These are phyloP conservation scores for Microstroma glucosiphilum DNA, from an alignment of 1,284 basidiomycete genomes.

Conservation along the genomic window DNA sequence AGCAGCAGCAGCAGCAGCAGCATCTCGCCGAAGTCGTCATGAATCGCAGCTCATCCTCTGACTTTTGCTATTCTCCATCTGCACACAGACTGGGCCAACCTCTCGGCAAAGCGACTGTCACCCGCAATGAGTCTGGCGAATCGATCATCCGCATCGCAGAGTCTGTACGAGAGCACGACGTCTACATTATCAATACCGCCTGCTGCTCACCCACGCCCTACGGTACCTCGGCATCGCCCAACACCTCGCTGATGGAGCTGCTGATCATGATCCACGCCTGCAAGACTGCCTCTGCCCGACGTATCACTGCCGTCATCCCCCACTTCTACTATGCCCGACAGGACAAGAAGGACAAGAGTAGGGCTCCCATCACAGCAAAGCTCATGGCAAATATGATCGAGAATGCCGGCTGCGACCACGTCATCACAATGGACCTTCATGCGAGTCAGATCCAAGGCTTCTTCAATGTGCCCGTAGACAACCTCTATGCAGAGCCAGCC, in stretches of 20 bases:
- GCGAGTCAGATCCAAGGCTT: constrained; percentile 66
- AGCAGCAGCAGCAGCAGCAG: background rate
- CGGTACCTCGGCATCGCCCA: constrained; percentile 29
- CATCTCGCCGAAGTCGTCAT: background rate
- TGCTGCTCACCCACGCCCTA: constrained; percentile 59
- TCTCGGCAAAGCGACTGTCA: constrained; percentile 61
- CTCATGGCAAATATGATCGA: constrained; percentile 98
- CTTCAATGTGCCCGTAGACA: constrained; percentile 99
- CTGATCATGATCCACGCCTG: constrained; percentile 99
- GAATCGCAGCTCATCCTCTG: background rate
- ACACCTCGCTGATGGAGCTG: constrained; percentile 83
- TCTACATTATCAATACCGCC: constrained; percentile 96
- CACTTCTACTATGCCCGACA: constrained; percentile 55
- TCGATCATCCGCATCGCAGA: constrained; percentile 85
- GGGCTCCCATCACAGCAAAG: constrained; percentile 97
- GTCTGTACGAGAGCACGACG: constrained; percentile 94
- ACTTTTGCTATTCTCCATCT: background rate
- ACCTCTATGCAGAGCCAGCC: constrained; percentile 97
- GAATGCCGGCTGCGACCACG: constrained; percentile 94
- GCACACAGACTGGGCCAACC: constrained; percentile 36
- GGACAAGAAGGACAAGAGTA: constrained; percentile 99
- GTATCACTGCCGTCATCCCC: constrained; percentile 80
- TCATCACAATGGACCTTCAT: constrained; percentile 61
- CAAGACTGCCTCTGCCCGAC: constrained; percentile 74
- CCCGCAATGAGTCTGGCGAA: constrained; percentile 84